A percentile compares a stretch with the other conserved stretches of the same genome.
Conservation (phyloP, 225 moss, liverwort and hornwort genomes). For the Rhytidiadelphus loreus region DNA sequence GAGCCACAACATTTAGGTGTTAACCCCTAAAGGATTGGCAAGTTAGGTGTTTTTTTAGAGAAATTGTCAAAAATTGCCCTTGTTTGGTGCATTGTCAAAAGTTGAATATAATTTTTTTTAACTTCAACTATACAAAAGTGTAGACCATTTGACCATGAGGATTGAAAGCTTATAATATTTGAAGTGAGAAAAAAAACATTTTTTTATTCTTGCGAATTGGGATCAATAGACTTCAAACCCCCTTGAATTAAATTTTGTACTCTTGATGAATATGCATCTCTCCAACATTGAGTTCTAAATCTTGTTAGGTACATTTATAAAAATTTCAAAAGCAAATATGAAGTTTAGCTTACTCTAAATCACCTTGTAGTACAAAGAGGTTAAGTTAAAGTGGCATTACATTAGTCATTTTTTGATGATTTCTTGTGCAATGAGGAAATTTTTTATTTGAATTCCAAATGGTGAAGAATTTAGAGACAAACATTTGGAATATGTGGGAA, state of each 20-base stretch:
- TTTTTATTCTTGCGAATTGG: neutral
- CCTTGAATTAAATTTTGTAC: neutral
- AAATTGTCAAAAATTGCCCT: neutral
- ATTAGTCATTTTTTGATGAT: neutral
- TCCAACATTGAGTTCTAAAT: neutral
- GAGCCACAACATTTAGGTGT: too few relatives aligned
- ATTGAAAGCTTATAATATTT: neutral
- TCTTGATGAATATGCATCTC: neutral
- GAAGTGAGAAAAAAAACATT: neutral
- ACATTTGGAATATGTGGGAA: neutral
- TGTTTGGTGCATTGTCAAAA: too few relatives aligned
- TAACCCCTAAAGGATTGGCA: accelerated
- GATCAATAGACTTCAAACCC: accelerated
- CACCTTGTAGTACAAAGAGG: neutral
- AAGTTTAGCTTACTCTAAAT: too few relatives aligned
- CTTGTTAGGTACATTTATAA: neutral
- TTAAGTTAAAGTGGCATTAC: neutral
- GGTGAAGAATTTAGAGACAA: neutral
- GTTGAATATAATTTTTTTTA: neutral
- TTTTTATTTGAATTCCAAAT: neutral
- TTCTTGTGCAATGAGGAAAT: neutral
- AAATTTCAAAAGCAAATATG: neutral
- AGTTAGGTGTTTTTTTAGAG: neutral
- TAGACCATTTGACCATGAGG: accelerated
- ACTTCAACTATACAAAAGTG: neutral